Evolutionary conservation across 345 rosid genomes (phyloP).

Genomic region (Gossypium australe): DNA sequence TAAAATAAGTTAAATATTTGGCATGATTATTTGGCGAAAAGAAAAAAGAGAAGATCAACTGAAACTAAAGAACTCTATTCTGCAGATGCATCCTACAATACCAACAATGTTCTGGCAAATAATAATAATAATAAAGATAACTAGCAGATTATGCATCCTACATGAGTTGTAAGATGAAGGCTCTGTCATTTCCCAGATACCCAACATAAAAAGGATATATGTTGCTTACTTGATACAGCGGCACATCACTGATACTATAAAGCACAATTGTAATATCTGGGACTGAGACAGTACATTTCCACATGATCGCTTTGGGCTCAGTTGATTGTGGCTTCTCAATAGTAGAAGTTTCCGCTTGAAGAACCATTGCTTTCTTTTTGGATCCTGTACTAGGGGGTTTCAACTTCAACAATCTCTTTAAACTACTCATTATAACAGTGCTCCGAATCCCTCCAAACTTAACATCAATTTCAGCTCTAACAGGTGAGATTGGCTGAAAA

Average conservation of each 20-base stretch:
- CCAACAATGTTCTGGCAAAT: conserved; percentile 9
- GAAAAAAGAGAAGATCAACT: neutral
- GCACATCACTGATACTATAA: conserved; percentile 47
- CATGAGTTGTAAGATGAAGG: neutral
- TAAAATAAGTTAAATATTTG: neutral
- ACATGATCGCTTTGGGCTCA: conserved; percentile 57
- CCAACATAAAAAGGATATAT: conserved; percentile 4
- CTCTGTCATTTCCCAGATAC: neutral
- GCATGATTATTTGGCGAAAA: neutral
- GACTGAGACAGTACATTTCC: conserved; percentile 93
- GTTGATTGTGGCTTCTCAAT: conserved; percentile 40
- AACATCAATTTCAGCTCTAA: conserved; percentile 93
- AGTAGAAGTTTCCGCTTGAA: conserved; percentile 47
- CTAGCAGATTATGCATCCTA: conserved; percentile 1
- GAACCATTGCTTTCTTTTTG: conserved; percentile 60
- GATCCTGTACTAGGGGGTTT: conserved; percentile 29
- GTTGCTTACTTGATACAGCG: conserved; percentile 84
- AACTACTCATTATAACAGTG: conserved; percentile 59
- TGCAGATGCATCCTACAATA: conserved; percentile 5
- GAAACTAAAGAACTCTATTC: neutral
- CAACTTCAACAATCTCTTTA: conserved; percentile 74
- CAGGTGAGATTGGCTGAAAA: conserved; percentile 63
- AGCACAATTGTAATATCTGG: conserved; percentile 88
- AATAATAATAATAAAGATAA: neutral
- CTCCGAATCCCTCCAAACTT: conserved; percentile 84